These are phyloP conservation scores for Astrothelium macrocarpum DNA, from an alignment of 495 filamentous ascomycete species.

Conservation along the genomic window DNA sequence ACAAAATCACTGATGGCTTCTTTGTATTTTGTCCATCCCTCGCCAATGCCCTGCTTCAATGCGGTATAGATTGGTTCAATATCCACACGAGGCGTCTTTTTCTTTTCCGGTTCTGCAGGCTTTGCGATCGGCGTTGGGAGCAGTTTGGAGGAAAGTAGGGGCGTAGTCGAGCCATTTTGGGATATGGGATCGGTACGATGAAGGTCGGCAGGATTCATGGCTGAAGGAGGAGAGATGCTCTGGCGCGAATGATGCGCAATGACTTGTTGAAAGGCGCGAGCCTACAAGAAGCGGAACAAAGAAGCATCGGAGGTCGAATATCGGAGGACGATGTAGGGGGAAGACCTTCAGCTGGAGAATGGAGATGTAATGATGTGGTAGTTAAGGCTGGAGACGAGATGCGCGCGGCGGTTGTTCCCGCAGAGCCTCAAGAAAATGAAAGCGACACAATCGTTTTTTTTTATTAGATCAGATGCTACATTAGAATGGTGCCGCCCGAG, in stretches of 20 bases:
- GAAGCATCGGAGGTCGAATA: background rate
- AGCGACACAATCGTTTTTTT: too few species aligned
- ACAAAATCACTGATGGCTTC: constrained; percentile 70
- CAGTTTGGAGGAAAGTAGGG: constrained; percentile 21
- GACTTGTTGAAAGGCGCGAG: background rate
- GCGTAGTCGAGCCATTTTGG: constrained; percentile 12
- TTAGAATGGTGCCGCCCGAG: background rate
- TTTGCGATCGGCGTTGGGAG: constrained; percentile 15
- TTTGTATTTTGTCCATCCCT: constrained; percentile 85
- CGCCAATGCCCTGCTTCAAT: constrained; percentile 69
- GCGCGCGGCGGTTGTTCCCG: background rate
- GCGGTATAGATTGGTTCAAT: constrained; percentile 81
- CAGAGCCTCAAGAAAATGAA: background rate
- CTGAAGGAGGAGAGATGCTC: background rate
- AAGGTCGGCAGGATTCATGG: constrained; percentile 22
- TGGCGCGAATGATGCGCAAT: background rate
- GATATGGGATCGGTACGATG: constrained; percentile 13
- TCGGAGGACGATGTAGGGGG: background rate
- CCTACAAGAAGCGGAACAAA: background rate
- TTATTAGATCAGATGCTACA: too few species aligned
- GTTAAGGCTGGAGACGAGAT: background rate
- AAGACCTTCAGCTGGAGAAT: background rate
- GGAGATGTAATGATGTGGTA: background rate
- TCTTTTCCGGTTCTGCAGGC: constrained; percentile 16
- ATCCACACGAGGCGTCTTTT: constrained; percentile 57